Conservation (phyloP, 495 filamentous ascomycete genomes). For the Glonium stellatum region DNA sequence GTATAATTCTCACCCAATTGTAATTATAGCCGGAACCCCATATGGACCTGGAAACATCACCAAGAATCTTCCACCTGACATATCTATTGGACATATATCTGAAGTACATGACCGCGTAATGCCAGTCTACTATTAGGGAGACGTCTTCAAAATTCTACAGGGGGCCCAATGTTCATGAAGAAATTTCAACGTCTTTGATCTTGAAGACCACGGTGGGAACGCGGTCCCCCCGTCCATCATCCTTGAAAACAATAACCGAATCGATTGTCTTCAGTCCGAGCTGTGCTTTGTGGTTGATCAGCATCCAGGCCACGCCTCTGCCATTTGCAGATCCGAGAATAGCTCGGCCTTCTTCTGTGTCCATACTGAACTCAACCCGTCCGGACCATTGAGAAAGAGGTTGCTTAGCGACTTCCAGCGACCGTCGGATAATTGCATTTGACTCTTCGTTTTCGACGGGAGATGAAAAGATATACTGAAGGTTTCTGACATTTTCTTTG, state of each 20-base stretch:
- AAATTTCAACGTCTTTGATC: not conserved
- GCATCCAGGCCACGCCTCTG: not conserved
- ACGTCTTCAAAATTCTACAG: no score
- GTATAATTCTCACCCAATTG: no score
- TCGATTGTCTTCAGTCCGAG: not conserved
- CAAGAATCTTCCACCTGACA: no score
- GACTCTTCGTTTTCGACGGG: conserved; percentile 1
- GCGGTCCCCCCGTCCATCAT: not conserved
- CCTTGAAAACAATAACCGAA: not conserved
- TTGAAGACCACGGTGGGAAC: not conserved
- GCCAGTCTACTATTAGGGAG: no score
- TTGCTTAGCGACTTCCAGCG: not conserved
- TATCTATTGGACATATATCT: no score
- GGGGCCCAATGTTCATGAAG: no score
- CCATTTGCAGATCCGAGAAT: not conserved
- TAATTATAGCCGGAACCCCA: no score
- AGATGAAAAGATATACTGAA: not conserved
- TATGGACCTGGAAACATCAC: no score
- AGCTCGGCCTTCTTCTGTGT: not conserved
- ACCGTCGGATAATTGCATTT: not conserved
- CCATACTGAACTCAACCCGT: not conserved
- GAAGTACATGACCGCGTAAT: no score
- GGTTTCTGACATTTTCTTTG: not conserved
- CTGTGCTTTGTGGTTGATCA: not conserved
- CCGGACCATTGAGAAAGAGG: not conserved